Conservation (phyloP, 2,329 filamentous ascomycete genomes). For the Aspergillus quadricinctus region DNA sequence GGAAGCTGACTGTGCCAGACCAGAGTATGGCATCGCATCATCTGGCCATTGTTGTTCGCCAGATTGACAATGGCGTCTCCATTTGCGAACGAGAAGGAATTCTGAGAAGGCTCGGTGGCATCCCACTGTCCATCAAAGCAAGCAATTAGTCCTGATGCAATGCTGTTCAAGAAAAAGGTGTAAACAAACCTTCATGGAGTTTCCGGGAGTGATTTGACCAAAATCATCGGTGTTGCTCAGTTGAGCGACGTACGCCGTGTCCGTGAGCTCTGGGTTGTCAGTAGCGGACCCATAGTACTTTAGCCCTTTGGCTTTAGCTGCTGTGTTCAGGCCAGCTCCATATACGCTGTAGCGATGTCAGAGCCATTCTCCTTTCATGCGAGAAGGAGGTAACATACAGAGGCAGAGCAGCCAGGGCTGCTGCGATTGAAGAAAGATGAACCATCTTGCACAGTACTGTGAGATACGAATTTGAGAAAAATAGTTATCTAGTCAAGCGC, state of each 20-base stretch:
- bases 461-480: background rate
- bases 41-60: conserved; percentile 38
- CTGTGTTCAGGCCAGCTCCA: conserved; percentile 22
- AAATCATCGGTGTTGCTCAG: conserved; percentile 59
- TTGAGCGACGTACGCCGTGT: conserved; percentile 53
- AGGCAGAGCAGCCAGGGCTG: conserved; percentile 13
- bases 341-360: conserved; percentile 10
- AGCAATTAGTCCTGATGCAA: background rate
- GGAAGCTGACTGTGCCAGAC: conserved; percentile 48
- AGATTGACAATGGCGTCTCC: conserved; percentile 49
- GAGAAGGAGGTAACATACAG: conserved; percentile 10
- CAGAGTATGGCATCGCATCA: conserved; percentile 60
- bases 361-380: background rate
- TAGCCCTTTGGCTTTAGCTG: conserved; percentile 52
- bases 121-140: conserved; percentile 49
- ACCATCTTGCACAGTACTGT: background rate
- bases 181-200: conserved; percentile 50
- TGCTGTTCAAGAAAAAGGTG: background rate
- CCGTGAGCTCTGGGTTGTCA: conserved; percentile 51
- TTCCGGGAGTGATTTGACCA: conserved; percentile 61
- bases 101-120: conserved; percentile 54
- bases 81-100: conserved; percentile 54
- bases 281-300: conserved; percentile 57
- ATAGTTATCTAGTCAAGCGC: background rate
- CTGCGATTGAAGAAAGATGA: background rate